Conservation (phyloP, 257 asterid species). For the Plantago elongata region DNA sequence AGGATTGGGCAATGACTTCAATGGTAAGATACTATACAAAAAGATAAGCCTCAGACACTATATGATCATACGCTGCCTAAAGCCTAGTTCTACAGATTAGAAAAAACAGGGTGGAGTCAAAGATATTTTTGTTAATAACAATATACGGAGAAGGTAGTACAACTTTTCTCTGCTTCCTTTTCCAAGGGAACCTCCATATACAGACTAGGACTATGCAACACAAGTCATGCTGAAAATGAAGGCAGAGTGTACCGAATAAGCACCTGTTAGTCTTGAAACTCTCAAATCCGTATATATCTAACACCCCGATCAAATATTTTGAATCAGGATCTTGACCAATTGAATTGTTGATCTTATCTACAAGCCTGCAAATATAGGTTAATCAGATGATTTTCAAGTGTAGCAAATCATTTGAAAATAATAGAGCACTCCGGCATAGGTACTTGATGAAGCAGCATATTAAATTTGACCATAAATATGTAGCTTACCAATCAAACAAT, state of each 20-base stretch:
- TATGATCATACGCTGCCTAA: background rate
- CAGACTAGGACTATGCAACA: constrained; percentile 19
- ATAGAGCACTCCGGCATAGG: background rate
- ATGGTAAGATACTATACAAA: too few relatives aligned
- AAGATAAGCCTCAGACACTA: constrained; percentile 12
- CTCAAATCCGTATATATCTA: constrained; percentile 87
- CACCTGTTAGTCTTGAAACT: constrained; percentile 96
- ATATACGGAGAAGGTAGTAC: background rate
- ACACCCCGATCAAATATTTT: constrained; percentile 64
- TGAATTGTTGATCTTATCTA: constrained; percentile 62
- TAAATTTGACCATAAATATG: constrained; percentile 9
- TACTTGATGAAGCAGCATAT: background rate
- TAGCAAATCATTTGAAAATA: background rate
- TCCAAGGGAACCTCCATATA: constrained; percentile 11
- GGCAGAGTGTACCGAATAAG: constrained; percentile 70
- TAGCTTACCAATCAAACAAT: constrained; percentile 86
- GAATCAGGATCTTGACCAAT: constrained; percentile 78
- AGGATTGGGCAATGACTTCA: too few relatives aligned
- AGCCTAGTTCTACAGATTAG: too few relatives aligned
- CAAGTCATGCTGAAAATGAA: constrained; percentile 28
- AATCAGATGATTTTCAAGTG: constrained; percentile 1
- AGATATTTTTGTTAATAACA: background rate
- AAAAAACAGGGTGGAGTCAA: background rate
- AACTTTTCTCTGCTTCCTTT: constrained; percentile 18
- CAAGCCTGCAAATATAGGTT: constrained; percentile 53